phyloP scores from a whole-genome alignment of 1,284 basidiomycete species.

The Exobasidium rhododendri region DNA sequence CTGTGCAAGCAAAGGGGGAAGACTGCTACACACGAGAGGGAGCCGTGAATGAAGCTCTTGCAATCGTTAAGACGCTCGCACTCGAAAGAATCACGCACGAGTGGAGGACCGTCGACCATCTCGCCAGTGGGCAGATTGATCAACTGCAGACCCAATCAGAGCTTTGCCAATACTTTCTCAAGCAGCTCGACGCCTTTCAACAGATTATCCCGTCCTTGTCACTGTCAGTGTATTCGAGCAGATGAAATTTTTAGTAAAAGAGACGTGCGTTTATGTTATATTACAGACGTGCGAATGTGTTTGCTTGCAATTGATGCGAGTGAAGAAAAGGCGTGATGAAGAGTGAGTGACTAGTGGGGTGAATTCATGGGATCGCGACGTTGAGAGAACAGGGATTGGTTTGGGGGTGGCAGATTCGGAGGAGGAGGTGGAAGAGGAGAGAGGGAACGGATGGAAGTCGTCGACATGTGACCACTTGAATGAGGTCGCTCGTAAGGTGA shows the following conservation, averaged over 20 bases:
- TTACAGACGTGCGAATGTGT: too few species aligned
- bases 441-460: not conserved
- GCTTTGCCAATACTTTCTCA: not conserved
- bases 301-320: too few species aligned
- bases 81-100: not conserved
- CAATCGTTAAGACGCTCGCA: not conserved
- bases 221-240: too few species aligned
- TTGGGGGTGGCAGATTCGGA: not conserved
- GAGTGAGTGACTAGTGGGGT: too few species aligned
- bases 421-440: not conserved
- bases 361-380: not conserved
- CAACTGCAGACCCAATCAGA: not conserved
- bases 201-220: too few species aligned
- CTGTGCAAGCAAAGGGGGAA: too few species aligned
- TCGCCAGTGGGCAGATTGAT: not conserved
- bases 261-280: too few species aligned
- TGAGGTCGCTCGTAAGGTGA: not conserved
- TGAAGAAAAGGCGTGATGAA: too few species aligned
- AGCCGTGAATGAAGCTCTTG: not conserved
- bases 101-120: not conserved
- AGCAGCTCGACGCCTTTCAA: not conserved
- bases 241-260: too few species aligned
- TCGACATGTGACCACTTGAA: not conserved
- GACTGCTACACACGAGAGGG: not conserved
- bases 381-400: conserved; percentile 1